A percentile compares a stretch with the other conserved stretches of the same genome.
Conservation (phyloP, 345 rosid species). For the Eucalyptus cloeziana region DNA sequence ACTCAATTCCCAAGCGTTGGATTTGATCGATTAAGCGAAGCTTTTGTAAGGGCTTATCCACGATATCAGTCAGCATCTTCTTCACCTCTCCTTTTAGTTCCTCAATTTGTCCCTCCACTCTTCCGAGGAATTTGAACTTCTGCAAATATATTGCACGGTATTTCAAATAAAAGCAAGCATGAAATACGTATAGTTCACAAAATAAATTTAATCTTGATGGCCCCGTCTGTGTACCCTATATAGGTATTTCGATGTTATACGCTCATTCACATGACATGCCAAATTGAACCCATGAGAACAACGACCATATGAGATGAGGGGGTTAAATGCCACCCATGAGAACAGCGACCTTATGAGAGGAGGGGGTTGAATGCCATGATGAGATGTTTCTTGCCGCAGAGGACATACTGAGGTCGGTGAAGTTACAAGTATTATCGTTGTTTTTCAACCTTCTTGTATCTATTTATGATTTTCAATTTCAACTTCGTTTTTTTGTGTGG, state of each 20-base stretch:
- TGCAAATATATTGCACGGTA: neutral
- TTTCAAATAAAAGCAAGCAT: neutral
- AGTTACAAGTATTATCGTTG: neutral
- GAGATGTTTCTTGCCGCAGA: neutral
- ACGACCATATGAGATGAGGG: neutral
- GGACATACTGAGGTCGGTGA: neutral
- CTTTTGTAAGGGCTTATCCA: neutral
- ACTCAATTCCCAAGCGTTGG: constrained; percentile 26
- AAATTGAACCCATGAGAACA: neutral
- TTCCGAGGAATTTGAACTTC: neutral
- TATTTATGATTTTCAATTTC: neutral
- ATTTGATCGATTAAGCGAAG: constrained; percentile 14
- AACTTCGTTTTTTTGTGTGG: neutral
- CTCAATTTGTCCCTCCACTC: neutral
- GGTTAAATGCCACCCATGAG: neutral
- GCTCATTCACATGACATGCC: neutral
- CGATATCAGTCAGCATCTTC: neutral
- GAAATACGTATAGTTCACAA: neutral
- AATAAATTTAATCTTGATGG: neutral
- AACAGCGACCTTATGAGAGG: neutral
- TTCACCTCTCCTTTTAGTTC: constrained; percentile 3
- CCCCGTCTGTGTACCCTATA: neutral
- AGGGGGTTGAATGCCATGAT: neutral
- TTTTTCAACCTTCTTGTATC: neutral
- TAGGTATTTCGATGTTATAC: neutral